Conservation (phyloP, 225 moss, liverwort and hornwort genomes). For the Thuidium tamariscinum region DNA sequence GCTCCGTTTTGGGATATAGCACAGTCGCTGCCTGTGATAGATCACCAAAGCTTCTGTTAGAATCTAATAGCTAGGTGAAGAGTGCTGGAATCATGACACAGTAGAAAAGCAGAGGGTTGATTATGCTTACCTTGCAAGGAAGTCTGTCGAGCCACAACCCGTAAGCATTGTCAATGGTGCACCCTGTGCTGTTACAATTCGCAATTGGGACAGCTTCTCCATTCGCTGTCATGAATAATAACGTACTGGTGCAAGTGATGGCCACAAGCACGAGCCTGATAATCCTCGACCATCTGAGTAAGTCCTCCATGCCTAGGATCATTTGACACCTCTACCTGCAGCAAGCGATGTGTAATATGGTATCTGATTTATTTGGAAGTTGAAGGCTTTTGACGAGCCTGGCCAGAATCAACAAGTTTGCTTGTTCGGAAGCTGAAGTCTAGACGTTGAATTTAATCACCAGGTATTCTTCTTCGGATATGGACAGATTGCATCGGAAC, state of each 20-base stretch:
- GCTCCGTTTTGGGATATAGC: conserved; percentile 25
- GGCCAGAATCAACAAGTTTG: not conserved
- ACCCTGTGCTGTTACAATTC: conserved; percentile 1
- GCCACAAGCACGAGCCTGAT: not conserved
- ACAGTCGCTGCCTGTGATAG: conserved; percentile 4
- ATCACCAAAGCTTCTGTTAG: not conserved
- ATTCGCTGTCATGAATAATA: not conserved
- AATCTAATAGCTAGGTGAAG: not conserved
- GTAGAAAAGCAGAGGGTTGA: not conserved
- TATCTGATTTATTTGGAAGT: not conserved
- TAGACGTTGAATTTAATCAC: not conserved
- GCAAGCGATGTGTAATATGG: not conserved
- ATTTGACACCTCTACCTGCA: not conserved
- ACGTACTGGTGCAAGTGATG: not conserved
- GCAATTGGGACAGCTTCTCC: conserved; percentile 1
- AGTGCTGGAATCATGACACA: not conserved
- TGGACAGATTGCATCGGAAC: not conserved
- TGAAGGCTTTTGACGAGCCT: not conserved
- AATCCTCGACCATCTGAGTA: not conserved
- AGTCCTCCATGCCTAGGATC: not conserved
- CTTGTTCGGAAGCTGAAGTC: not conserved
- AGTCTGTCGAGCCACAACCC: conserved; percentile 7
- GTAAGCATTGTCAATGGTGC: conserved; percentile 11
- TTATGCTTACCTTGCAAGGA: conserved; percentile 7
- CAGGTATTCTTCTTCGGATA: not conserved